Evolutionary conservation across 768 basidiomycete species (phyloP), one percentile per base, ranked within the genome.

Genomic region (Termitomyces eurrhizus): DNA sequence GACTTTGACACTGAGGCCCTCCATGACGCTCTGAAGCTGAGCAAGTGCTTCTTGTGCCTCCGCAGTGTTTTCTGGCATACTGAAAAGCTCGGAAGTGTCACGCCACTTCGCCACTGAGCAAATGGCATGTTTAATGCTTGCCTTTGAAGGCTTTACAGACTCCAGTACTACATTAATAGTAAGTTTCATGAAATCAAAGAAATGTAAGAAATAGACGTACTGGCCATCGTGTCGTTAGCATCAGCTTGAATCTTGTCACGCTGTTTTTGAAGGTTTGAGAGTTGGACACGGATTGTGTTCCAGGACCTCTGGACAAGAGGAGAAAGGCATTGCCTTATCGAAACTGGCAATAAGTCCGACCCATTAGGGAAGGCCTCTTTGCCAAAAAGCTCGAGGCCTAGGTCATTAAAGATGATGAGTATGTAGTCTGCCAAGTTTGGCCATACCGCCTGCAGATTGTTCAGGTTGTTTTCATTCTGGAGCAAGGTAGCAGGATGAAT

Each of bases 401-500:
- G 21, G 29, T 8, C n/a, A 41, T 67, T 57, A 29, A 65, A 12
- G 13, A 56, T 35, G 2, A 60, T 52, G 1, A 62, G 62, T 12
- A 62, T 55, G 37, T 65, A 67, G 3, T 24, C 39, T 2, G 58
- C 54, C 5, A 54, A 44, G 11, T 37, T 44, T 4, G 64, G 64
- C 66, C 66, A 67, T 4, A 26, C 13, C 2, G 35, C 32, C 1
- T 1, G 1, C 14, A 37, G 36, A 3, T 36, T 54, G 5, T 50
- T 49, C 0, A 52, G n/a, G 21, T 53, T 29, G 46, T 59, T 42
- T 7, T 45, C 54, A 6, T 39, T 21, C 5, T 39, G n/a, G 7
- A 64, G 37, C n/a, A 68, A 52, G 8, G 39, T 29, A 29, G 60
- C 18, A 1, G 66, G 66, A 54, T 67, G 67, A 36, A 66, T 36